Evolutionary conservation across 345 rosid species (phyloP).

Genomic region (Brassica juncea): DNA sequence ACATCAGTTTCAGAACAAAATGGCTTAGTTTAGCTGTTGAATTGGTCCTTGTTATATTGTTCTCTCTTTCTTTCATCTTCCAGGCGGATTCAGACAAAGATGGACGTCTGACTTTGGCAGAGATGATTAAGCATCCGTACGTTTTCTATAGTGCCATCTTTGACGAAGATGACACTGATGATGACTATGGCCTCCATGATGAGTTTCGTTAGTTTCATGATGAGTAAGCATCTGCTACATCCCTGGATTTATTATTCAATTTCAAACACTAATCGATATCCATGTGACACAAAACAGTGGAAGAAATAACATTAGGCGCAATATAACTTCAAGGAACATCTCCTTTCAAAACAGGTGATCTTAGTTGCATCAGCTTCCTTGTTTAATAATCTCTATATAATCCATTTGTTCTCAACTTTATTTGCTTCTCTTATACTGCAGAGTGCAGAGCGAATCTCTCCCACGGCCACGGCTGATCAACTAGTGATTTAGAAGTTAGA

Average conservation of each 20-base stretch:
- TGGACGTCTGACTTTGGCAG: conserved; percentile 67
- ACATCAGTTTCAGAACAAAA: conserved; percentile 13
- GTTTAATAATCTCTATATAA: background rate
- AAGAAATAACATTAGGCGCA: conserved; percentile 26
- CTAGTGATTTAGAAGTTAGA: conserved; percentile 29
- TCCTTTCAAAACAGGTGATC: conserved; percentile 28
- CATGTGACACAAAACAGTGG: conserved; percentile 5
- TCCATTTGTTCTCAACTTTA: conserved; percentile 8
- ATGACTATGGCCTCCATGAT: conserved; percentile 63
- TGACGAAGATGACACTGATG: conserved; percentile 69
- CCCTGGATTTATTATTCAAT: no score
- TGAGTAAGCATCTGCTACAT: conserved; percentile 34
- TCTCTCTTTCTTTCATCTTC: conserved; percentile 23
- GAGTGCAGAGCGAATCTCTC: conserved; percentile 29
- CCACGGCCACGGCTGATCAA: conserved; percentile 30
- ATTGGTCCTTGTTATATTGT: background rate
- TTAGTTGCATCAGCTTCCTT: background rate
- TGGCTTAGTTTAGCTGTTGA: conserved; percentile 10
- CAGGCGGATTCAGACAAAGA: conserved; percentile 95
- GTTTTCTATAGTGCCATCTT: conserved; percentile 94
- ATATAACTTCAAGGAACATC: conserved; percentile 15
- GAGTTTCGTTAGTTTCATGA: conserved; percentile 70
- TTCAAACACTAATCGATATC: no score
- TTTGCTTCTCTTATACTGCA: conserved; percentile 22
- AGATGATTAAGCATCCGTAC: conserved; percentile 91